phyloP scores from a whole-genome alignment of 768 basidiomycete genomes.

The Daedaleopsis nitida region DNA sequence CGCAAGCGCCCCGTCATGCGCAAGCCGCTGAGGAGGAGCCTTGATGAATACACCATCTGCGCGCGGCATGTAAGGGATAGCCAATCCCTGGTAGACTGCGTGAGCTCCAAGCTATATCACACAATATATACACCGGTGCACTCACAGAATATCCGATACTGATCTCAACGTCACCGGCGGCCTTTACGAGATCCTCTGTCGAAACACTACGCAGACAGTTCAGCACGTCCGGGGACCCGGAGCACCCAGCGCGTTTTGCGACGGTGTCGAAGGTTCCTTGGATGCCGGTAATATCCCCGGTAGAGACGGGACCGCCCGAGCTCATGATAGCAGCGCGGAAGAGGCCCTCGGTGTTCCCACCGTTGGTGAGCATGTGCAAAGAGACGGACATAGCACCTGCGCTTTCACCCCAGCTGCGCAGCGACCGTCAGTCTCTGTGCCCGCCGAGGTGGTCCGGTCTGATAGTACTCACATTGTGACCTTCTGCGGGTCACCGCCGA shows the following conservation, averaged over 20 bases:
- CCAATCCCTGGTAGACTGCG: slow-evolving; percentile 21
- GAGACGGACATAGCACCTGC: slow-evolving; percentile 25
- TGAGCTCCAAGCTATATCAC: background rate
- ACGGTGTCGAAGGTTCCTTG: slow-evolving; percentile 13
- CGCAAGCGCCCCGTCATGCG: slow-evolving; percentile 46
- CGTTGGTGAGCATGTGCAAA: slow-evolving; percentile 25
- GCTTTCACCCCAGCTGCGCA: slow-evolving; percentile 24
- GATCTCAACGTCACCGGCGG: slow-evolving; percentile 34
- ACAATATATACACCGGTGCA: background rate
- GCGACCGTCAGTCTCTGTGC: background rate
- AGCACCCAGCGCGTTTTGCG: slow-evolving; percentile 14
- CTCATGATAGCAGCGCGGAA: slow-evolving; percentile 41
- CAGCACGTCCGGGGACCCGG: slow-evolving; percentile 10
- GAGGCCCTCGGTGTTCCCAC: slow-evolving; percentile 24
- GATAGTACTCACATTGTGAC: slow-evolving; percentile 32
- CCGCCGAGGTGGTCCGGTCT: no score
- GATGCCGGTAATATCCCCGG: background rate
- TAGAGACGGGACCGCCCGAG: slow-evolving; percentile 8
- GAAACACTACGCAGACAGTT: slow-evolving; percentile 38
- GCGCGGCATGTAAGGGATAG: slow-evolving; percentile 46
- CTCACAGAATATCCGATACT: slow-evolving; percentile 29
- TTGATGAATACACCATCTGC: slow-evolving; percentile 51
- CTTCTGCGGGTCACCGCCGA: slow-evolving; percentile 44
- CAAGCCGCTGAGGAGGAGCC: slow-evolving; percentile 40
- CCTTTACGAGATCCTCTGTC: slow-evolving; percentile 30